Evolutionary conservation across 768 basidiomycete genomes (phyloP).

Genomic region (Podaxis sp.): DNA sequence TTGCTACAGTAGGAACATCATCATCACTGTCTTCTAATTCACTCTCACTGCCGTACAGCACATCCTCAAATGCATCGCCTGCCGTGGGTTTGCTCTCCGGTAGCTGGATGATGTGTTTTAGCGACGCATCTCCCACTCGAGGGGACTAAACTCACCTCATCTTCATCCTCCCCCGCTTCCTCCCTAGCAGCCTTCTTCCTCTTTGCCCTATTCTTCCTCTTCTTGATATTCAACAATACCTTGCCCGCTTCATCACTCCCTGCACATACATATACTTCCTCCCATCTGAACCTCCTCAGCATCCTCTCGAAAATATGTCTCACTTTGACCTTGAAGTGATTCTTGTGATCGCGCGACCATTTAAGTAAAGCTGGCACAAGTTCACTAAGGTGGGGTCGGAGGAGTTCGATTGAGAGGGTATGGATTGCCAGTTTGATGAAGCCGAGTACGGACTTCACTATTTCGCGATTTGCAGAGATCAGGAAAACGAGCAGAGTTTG

Average conservation of each 20-base stretch:
- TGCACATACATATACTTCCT: constrained; percentile 71
- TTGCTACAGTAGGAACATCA: constrained; percentile 33
- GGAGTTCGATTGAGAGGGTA: constrained; percentile 64
- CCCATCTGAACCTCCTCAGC: constrained; percentile 86
- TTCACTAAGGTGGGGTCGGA: constrained; percentile 71
- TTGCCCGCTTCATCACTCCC: constrained; percentile 81
- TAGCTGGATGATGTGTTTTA: constrained; percentile 27
- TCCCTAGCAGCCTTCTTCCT: constrained; percentile 67
- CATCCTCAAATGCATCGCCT: constrained; percentile 95
- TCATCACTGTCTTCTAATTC: constrained; percentile 74
- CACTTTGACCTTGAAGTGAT: constrained; percentile 97
- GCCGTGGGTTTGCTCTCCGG: constrained; percentile 41
- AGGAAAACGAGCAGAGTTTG: constrained; percentile 87
- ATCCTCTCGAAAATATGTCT: constrained; percentile 96
- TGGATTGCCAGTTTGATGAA: constrained; percentile 93
- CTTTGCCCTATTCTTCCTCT: constrained; percentile 91
- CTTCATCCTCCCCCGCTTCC: constrained; percentile 56
- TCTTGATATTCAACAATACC: constrained; percentile 91
- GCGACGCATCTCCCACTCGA: neutral
- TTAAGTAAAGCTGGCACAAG: constrained; percentile 82
- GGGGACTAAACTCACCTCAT: constrained; percentile 23
- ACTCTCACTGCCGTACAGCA: constrained; percentile 94
- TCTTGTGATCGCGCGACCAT: constrained; percentile 98
- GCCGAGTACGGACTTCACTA: constrained; percentile 94
- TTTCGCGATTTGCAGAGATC: constrained; percentile 92